phyloP scores from a whole-genome alignment of 805 yeast species.

The Teunomyces tritomae region DNA sequence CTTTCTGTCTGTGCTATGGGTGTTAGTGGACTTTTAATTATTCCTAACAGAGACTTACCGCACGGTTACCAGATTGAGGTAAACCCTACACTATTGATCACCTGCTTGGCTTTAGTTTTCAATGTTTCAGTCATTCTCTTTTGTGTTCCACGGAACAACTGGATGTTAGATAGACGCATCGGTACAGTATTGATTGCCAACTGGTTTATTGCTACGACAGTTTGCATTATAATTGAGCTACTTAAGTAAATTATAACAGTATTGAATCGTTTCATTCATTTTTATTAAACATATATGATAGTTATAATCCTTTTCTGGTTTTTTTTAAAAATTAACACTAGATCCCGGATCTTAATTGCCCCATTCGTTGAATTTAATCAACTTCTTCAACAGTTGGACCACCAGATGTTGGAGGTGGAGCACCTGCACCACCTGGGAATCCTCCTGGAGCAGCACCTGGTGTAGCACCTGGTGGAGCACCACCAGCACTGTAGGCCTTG shows the following conservation, averaged over 20 bases:
- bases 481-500: constrained; percentile 29
- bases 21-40: constrained; percentile 52
- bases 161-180: constrained; percentile 35
- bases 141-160: constrained; percentile 18
- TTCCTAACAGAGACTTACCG: constrained; percentile 9
- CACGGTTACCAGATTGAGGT: constrained; percentile 16
- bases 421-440: constrained; percentile 38
- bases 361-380: constrained; percentile 20
- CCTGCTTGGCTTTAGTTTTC: constrained; percentile 18
- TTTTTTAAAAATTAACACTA: neutral
- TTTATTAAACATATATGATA: neutral
- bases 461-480: constrained; percentile 26
- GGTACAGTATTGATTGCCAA: constrained; percentile 28
- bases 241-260: neutral
- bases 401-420: constrained; percentile 19
- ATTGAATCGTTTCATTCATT: neutral
- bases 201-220: constrained; percentile 28
- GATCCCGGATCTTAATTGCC: too few relatives aligned
- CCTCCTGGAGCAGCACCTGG: constrained; percentile 42
- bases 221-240: constrained; percentile 25
- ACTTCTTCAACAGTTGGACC: constrained; percentile 45
- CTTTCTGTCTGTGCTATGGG: constrained; percentile 82
- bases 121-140: constrained; percentile 20
- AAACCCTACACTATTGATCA: constrained; percentile 20
- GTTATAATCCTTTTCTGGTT: neutral